Base-by-base conservation (phyloP, 2,329 filamentous ascomycete species). In the Fusarium beomiforme region DNA sequence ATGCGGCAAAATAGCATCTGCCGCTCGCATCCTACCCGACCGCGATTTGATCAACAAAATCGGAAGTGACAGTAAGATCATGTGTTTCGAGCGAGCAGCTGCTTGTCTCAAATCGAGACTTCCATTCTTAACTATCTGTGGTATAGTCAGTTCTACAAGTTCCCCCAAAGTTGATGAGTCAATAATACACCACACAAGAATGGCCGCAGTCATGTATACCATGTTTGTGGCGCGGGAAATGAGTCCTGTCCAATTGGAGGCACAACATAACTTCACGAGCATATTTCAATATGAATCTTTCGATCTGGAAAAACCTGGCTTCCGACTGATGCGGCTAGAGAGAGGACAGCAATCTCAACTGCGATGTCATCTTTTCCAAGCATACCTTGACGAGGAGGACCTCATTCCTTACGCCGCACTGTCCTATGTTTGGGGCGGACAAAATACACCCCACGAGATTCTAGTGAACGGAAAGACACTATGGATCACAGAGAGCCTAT, bases 121-220 rank as follows among this genome's bases (percentile, higher is more conserved):
- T 0, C 59, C 67, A 6, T 21, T 69, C 0, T 0, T 56, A 1
- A 17, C 47, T 2, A 2, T 69, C 6, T 69, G 67, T 0, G 39
- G 49, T 0, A 12, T 44, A 13, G 2, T 17, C 1, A 2, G 1
- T 4, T 19, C 9, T 6, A 2, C 36, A 4, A 3, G 3, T 9
- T 8, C 4, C 2, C 0, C 4, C 19, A 21, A 2, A 3, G 0
- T 7, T 0, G 0, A 26, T 8, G 24, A 2, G 4, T 17, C n/a
- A 13, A 2, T 7, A 3, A 0, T 21, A 5, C 16, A 16, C 5
- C 10, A 2, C 16, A 19, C 12, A 1, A 23, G 19, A 8, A 36
- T 34, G 6, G 2, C n/a, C 5, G 41, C 67, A 6, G 26, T 56
- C 1, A 36, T 16, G 0, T 69, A 56, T 29, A 8, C 24, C 2